These are phyloP conservation scores for Neurospora hispaniola DNA, from an alignment of 495 filamentous ascomycete species.

Conservation along the genomic window DNA sequence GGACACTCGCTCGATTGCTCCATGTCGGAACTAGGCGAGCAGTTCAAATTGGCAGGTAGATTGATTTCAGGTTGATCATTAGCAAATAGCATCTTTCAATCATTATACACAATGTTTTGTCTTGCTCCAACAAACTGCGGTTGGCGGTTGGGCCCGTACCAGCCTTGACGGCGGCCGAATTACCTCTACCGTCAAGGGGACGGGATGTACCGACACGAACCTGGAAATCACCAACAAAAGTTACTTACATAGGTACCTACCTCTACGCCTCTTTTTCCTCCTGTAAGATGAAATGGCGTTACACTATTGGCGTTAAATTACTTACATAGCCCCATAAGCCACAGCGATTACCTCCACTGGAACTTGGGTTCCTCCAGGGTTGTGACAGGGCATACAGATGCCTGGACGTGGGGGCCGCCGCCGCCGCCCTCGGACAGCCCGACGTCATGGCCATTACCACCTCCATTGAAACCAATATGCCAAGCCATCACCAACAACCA, in stretches of 20 bases:
- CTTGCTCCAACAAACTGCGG: not conserved
- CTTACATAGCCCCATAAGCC: not conserved
- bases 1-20: not conserved
- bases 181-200: not conserved
- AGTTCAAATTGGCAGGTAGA: not conserved
- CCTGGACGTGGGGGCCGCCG: not conserved
- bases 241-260: too few relatives aligned
- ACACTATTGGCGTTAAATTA: not conserved
- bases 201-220: not conserved
- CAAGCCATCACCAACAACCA: not conserved
- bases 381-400: not conserved
- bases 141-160: not conserved
- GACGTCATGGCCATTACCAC: not conserved
- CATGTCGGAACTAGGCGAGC: not conserved
- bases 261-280: not conserved
- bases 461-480: not conserved
- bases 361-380: not conserved
- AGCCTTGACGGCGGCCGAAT: not conserved
- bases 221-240: not conserved
- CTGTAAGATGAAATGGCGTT: not conserved
- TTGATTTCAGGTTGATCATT: not conserved
- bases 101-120: not conserved
- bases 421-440: not conserved
- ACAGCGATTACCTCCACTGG: not conserved
- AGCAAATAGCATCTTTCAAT: not conserved